A percentile compares a stretch with the other conserved stretches of the same genome.
Conservation (phyloP, 805 yeast genomes). For the Naumovozyma baii region DNA sequence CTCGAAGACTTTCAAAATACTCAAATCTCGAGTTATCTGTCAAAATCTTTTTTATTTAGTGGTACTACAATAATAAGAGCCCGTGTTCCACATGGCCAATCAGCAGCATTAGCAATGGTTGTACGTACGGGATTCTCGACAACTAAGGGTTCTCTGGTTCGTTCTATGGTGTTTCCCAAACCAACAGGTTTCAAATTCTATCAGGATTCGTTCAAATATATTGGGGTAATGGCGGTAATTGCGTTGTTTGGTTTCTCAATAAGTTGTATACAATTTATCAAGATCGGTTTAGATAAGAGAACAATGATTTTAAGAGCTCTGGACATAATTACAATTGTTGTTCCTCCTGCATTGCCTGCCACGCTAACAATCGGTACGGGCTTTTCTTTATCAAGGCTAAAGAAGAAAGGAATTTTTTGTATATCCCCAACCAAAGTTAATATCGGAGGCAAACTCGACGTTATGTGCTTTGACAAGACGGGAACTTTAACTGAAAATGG, state of each 20-base stretch:
- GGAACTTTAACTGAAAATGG: constrained; percentile 98
- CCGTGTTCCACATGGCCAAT: constrained; percentile 45
- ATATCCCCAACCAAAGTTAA: constrained; percentile 91
- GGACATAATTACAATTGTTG: constrained; percentile 91
- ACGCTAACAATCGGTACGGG: constrained; percentile 94
- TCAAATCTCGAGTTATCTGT: constrained; percentile 51
- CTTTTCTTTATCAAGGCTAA: constrained; percentile 73
- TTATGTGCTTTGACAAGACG: constrained; percentile 89
- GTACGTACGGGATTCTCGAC: constrained; percentile 89
- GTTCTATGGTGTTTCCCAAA: constrained; percentile 95
- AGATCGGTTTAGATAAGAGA: constrained; percentile 57
- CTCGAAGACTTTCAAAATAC: constrained; percentile 46
- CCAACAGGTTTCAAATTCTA: constrained; percentile 91
- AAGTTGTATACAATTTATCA: constrained; percentile 74
- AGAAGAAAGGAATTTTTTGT: constrained; percentile 65
- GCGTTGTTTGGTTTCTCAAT: constrained; percentile 78
- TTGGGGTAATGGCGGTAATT: constrained; percentile 84
- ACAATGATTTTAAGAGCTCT: constrained; percentile 79
- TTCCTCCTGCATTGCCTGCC: constrained; percentile 98
- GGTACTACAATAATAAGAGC: constrained; percentile 88
- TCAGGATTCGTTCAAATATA: constrained; percentile 88
- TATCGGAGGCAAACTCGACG: constrained; percentile 90
- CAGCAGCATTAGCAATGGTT: constrained; percentile 71
- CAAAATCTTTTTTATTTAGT: constrained; percentile 68
- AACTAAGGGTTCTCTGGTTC: constrained; percentile 84